Conservation (phyloP, 2,329 filamentous ascomycete genomes). For the Penicillium italicum region DNA sequence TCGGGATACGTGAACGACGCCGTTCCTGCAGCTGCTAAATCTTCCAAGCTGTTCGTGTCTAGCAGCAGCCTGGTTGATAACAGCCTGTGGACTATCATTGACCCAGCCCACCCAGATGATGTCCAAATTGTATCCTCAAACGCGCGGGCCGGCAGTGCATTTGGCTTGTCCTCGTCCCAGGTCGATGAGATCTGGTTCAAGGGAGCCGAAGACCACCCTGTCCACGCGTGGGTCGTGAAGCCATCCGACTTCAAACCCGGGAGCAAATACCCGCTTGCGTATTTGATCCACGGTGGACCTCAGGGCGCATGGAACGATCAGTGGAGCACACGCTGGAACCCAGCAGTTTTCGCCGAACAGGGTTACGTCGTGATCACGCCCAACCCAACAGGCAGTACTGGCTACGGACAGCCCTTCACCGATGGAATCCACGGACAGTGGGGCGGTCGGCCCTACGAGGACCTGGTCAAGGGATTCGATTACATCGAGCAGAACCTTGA, state of each 20-base stretch:
- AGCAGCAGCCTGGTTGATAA: slow-evolving; percentile 46
- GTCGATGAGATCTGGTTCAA: slow-evolving; percentile 47
- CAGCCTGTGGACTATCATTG: slow-evolving; percentile 43
- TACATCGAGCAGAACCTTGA: slow-evolving; percentile 49
- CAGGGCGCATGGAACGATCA: slow-evolving; percentile 51
- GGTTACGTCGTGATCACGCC: slow-evolving; percentile 59
- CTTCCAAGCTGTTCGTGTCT: slow-evolving; percentile 41
- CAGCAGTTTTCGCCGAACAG: slow-evolving; percentile 57
- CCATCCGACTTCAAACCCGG: slow-evolving; percentile 45
- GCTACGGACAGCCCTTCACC: slow-evolving; percentile 55
- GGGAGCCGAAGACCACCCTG: slow-evolving; percentile 43
- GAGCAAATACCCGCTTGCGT: slow-evolving; percentile 53
- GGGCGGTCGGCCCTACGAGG: slow-evolving; percentile 54
- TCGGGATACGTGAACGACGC: slow-evolving; percentile 43
- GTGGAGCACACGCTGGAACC: slow-evolving; percentile 55
- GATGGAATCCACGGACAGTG: slow-evolving; percentile 52
- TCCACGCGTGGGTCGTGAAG: slow-evolving; percentile 48
- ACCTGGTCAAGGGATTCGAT: slow-evolving; percentile 54
- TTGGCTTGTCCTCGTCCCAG: slow-evolving; percentile 42
- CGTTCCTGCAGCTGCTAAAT: slow-evolving; percentile 33
- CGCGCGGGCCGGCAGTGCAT: slow-evolving; percentile 34
- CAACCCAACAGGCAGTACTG: slow-evolving; percentile 57
- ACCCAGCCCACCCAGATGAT: slow-evolving; percentile 32
- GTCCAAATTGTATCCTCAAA: slow-evolving; percentile 39
- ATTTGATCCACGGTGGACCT: slow-evolving; percentile 54